These are phyloP conservation scores for Xylaria sp. DNA, from an alignment of 2,329 filamentous ascomycete species.

Conservation along the genomic window DNA sequence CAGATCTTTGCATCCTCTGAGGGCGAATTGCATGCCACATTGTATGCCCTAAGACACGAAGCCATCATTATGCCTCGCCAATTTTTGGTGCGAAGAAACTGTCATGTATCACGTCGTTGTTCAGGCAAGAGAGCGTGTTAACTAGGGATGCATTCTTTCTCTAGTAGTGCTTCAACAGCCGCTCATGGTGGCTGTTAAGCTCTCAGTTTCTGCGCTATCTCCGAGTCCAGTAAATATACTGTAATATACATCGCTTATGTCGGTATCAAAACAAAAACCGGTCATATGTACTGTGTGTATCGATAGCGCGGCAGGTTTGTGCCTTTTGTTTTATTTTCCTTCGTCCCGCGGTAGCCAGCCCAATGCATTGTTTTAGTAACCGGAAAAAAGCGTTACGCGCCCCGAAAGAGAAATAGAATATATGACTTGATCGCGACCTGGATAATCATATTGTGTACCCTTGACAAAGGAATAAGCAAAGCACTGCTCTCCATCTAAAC, in stretches of 20 bases:
- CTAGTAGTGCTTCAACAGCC: background rate
- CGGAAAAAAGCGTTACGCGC: background rate
- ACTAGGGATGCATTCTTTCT: slow-evolving; percentile 1
- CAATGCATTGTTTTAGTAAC: slow-evolving; percentile 16
- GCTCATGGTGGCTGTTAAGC: background rate
- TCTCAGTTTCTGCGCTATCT: background rate
- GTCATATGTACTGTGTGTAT: background rate
- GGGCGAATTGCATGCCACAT: too few relatives aligned
- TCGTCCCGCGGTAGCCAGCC: background rate
- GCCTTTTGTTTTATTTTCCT: background rate
- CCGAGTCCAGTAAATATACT: slow-evolving; percentile 10
- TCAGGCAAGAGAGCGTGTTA: background rate
- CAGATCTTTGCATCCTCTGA: too few relatives aligned
- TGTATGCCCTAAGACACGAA: too few relatives aligned
- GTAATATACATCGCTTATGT: slow-evolving; percentile 15
- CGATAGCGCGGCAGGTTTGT: slow-evolving; percentile 4
- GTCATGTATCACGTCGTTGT: background rate
- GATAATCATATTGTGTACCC: slow-evolving; percentile 1
- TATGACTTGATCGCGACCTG: background rate
- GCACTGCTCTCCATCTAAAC: slow-evolving; percentile 3
- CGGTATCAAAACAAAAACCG: background rate
- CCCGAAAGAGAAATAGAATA: background rate
- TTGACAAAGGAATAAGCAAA: background rate
- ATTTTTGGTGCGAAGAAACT: background rate
- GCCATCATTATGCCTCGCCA: too few relatives aligned